Evolutionary conservation across 2,329 filamentous ascomycete species (phyloP).

Genomic region (Emergomyces pasteurianus): DNA sequence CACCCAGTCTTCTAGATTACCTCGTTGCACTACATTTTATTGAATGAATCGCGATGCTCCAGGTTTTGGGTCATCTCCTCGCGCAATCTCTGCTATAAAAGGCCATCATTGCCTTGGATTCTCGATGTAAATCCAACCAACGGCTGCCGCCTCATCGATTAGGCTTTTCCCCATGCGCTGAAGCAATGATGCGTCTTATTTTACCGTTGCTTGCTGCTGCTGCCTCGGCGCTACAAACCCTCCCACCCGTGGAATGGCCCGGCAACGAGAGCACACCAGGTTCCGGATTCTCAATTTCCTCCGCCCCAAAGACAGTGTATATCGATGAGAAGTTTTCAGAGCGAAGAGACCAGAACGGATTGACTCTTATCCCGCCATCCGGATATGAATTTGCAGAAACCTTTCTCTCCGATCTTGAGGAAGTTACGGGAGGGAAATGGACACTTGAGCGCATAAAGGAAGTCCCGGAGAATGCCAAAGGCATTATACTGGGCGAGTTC

Average conservation of each 20-base stretch:
- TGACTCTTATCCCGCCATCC: slow-evolving; percentile 42
- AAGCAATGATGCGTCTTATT: not conserved
- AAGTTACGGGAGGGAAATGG: slow-evolving; percentile 32
- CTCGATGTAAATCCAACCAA: not conserved
- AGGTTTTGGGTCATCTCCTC: not conserved
- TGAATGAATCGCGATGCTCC: not conserved
- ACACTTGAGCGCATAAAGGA: slow-evolving; percentile 27
- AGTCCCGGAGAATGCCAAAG: slow-evolving; percentile 22
- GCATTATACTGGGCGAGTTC: slow-evolving; percentile 34
- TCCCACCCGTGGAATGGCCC: slow-evolving; percentile 25
- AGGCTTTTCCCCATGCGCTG: not conserved
- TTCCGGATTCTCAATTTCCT: slow-evolving; percentile 16
- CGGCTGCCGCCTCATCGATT: not conserved
- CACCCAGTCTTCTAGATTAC: not conserved
- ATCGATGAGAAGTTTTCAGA: slow-evolving; percentile 31
- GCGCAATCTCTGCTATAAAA: not conserved
- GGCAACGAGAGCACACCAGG: slow-evolving; percentile 4
- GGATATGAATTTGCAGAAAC: slow-evolving; percentile 38
- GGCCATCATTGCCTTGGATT: not conserved
- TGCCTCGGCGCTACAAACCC: slow-evolving; percentile 26
- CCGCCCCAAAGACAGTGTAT: slow-evolving; percentile 26
- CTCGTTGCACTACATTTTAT: not conserved
- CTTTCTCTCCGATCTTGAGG: slow-evolving; percentile 35
- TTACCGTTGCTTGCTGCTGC: slow-evolving; percentile 5
- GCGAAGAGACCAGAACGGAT: slow-evolving; percentile 31